These are phyloP conservation scores for Paramecium sonneborni DNA, from an alignment of 73 alveolate genomes.

Conservation along the genomic window DNA sequence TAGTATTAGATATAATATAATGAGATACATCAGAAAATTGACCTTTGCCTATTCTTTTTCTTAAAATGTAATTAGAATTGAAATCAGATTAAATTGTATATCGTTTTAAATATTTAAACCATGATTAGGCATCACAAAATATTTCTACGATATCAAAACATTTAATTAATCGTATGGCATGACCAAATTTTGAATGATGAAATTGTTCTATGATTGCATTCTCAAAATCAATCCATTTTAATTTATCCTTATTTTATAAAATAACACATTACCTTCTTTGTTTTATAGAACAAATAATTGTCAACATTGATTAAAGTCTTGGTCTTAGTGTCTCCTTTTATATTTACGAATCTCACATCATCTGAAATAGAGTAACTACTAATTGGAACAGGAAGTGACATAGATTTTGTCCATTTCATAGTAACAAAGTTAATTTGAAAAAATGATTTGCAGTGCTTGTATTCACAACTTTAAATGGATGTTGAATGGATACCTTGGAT, in stretches of 20 bases:
- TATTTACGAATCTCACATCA: background rate
- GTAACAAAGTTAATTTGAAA: background rate
- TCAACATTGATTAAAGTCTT: background rate
- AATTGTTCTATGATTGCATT: too few relatives aligned
- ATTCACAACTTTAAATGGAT: background rate
- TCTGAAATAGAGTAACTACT: slow-evolving; percentile 15
- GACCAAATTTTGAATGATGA: too few relatives aligned
- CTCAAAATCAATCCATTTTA: background rate
- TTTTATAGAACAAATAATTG: background rate
- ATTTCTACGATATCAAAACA: background rate
- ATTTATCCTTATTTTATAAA: background rate
- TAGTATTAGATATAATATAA: background rate
- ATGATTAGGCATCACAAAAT: background rate
- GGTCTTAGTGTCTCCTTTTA: background rate
- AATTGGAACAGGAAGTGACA: background rate
- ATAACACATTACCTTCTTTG: background rate
- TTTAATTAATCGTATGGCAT: too few relatives aligned
- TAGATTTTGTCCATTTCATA: background rate
- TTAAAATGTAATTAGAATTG: background rate
- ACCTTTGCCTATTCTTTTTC: slow-evolving; percentile 24
- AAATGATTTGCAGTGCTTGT: background rate
- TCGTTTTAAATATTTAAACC: background rate
- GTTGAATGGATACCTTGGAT: background rate
- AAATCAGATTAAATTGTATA: background rate
- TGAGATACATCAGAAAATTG: background rate